A percentile compares a stretch with the other conserved stretches of the same genome.
Conservation (phyloP, 1,284 basidiomycete genomes). For the Heterobasidion annosum region DNA sequence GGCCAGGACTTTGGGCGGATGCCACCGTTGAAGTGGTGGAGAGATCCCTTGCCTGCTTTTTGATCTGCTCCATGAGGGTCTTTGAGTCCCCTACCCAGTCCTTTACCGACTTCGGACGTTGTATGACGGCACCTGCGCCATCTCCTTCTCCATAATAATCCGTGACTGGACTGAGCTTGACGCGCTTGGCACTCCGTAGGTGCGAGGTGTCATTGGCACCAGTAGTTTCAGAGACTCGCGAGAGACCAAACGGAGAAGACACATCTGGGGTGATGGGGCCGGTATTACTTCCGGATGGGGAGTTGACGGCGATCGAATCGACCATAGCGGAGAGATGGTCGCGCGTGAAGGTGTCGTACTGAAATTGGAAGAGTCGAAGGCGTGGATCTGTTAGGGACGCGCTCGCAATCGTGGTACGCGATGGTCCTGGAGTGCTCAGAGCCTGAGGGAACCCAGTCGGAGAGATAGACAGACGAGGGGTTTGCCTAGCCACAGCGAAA, state of each 20-base stretch:
- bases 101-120: conserved; percentile 36
- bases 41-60: conserved; percentile 62
- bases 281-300: conserved; percentile 46
- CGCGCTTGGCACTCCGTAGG: conserved; percentile 63
- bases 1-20: conserved; percentile 17
- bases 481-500: conserved; percentile 50
- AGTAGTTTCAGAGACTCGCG: conserved; percentile 10
- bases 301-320: conserved; percentile 79
- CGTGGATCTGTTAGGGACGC: conserved; percentile 58
- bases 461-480: conserved; percentile 16
- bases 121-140: conserved; percentile 36
- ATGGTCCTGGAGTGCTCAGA: conserved; percentile 47
- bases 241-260: conserved; percentile 17
- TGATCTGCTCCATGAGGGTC: conserved; percentile 69
- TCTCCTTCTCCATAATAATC: conserved; percentile 44
- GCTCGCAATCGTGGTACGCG: conserved; percentile 14
- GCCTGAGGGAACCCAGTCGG: conserved; percentile 21
- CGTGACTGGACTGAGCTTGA: conserved; percentile 57
- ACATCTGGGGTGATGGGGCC: conserved; percentile 23
- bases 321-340: conserved; percentile 88
- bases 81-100: conserved; percentile 69
- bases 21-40: conserved; percentile 60
- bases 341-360: conserved; percentile 90
- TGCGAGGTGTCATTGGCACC: conserved; percentile 40
- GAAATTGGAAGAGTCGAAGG: conserved; percentile 81